Evolutionary conservation across 805 yeast species (phyloP).

Genomic region (Teunomyces stri): DNA sequence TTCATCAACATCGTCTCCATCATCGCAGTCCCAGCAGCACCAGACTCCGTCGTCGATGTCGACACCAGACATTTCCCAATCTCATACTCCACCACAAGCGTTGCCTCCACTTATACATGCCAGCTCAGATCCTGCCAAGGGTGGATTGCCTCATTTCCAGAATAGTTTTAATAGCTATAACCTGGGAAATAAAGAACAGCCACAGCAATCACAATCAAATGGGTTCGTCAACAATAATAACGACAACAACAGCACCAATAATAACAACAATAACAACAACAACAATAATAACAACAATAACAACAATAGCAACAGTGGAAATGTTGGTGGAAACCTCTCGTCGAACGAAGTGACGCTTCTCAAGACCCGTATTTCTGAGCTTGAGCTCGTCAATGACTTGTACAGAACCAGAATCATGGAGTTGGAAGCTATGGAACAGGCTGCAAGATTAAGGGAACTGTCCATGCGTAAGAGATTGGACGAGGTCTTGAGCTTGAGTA

Average conservation of each 20-base stretch:
- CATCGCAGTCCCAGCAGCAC: conserved; percentile 8
- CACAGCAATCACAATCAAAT: conserved; percentile 5
- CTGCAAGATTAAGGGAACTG: conserved; percentile 49
- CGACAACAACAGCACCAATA: conserved; percentile 10
- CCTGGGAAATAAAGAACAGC: conserved; percentile 7
- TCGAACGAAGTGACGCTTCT: conserved; percentile 41
- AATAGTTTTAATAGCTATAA: conserved; percentile 10
- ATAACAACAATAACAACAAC: conserved; percentile 10
- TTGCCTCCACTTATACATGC: conserved; percentile 28
- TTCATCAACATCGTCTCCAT: neutral
- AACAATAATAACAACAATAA: conserved; percentile 9
- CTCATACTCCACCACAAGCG: conserved; percentile 24
- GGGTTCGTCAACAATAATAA: conserved; percentile 6
- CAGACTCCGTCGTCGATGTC: conserved; percentile 4
- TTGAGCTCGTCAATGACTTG: conserved; percentile 87
- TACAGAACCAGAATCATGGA: conserved; percentile 81
- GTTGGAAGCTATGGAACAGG: conserved; percentile 67
- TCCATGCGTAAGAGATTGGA: conserved; percentile 49
- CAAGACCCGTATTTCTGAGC: conserved; percentile 77
- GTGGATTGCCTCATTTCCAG: conserved; percentile 28
- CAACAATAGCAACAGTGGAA: conserved; percentile 4
- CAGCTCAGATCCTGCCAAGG: conserved; percentile 13
- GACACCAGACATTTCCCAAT: conserved; percentile 17
- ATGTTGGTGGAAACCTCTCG: conserved; percentile 1
- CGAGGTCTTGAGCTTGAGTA: conserved; percentile 35